These are phyloP conservation scores for Osmanthus fragrans DNA, from an alignment of 257 asterid species.

Conservation along the genomic window DNA sequence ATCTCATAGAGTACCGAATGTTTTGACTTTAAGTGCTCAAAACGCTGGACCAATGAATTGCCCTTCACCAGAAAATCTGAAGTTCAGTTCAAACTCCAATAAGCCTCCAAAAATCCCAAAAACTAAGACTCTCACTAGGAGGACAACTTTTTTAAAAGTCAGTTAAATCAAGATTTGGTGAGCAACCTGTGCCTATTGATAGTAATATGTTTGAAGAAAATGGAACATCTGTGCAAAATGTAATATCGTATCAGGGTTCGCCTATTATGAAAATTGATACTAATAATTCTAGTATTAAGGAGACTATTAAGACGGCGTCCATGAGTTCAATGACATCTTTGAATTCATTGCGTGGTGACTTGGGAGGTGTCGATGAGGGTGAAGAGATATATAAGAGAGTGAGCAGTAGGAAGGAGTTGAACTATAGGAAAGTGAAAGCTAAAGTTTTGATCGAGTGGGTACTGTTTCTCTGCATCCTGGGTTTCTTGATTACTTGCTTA, in stretches of 20 bases:
- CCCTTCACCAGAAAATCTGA: constrained; percentile 59
- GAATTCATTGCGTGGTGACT: constrained; percentile 53
- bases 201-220: constrained; percentile 36
- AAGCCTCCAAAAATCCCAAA: constrained; percentile 75
- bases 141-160: constrained; percentile 63
- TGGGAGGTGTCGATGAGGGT: constrained; percentile 53
- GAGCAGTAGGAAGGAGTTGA: constrained; percentile 59
- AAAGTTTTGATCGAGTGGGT: constrained; percentile 70
- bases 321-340: constrained; percentile 63
- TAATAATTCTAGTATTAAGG: constrained; percentile 34
- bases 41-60: constrained; percentile 34
- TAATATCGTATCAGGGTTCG: constrained; percentile 44
- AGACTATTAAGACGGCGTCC: constrained; percentile 30
- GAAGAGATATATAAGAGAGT: constrained; percentile 85
- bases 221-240: constrained; percentile 26
- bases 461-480: constrained; percentile 52
- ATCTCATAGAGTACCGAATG: constrained; percentile 37
- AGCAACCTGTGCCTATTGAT: constrained; percentile 53
- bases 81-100: constrained; percentile 45
- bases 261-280: constrained; percentile 39
- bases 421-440: constrained; percentile 54
- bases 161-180: constrained; percentile 80
- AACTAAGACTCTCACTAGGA: constrained; percentile 44
- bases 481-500: constrained; percentile 53
- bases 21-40: constrained; percentile 35